Evolutionary conservation across 495 filamentous ascomycete genomes (phyloP).

Genomic region (Neurospora sp.): DNA sequence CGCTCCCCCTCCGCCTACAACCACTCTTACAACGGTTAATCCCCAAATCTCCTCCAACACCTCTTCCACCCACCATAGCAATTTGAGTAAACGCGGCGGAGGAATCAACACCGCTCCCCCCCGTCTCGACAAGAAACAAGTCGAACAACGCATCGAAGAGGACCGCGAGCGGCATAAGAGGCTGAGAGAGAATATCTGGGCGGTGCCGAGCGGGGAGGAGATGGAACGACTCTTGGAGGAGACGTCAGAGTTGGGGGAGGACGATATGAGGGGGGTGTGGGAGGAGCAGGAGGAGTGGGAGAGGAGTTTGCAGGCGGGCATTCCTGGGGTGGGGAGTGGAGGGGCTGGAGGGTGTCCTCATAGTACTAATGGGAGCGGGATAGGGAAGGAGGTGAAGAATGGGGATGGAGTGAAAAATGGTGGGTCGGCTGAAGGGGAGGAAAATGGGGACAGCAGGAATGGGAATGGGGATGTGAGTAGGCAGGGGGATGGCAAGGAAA

Average conservation of each 20-base stretch:
- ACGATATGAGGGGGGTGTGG: slow-evolving; percentile 60
- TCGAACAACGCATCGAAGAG: slow-evolving; percentile 94
- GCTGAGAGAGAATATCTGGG: slow-evolving; percentile 82
- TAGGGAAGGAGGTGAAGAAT: not conserved
- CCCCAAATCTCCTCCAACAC: too few species aligned
- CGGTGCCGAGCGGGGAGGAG: slow-evolving; percentile 56
- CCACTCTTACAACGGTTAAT: too few species aligned
- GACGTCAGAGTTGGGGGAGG: slow-evolving; percentile 69
- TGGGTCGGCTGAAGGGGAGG: not conserved
- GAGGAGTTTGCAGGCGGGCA: slow-evolving; percentile 1
- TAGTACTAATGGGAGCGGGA: too few species aligned
- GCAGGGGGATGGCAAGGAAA: not conserved
- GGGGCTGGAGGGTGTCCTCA: slow-evolving; percentile 2
- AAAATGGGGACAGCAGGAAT: not conserved
- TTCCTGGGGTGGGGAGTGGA: slow-evolving; percentile 3
- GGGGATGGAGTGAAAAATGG: too few species aligned
- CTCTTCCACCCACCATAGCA: not conserved
- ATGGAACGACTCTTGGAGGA: slow-evolving; percentile 61
- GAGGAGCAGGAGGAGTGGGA: slow-evolving; percentile 62
- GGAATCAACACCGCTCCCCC: slow-evolving; percentile 18
- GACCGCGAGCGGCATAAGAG: slow-evolving; percentile 93
- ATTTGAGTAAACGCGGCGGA: not conserved
- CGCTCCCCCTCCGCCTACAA: slow-evolving; percentile 10
- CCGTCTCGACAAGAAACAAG: slow-evolving; percentile 67
- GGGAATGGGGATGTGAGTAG: not conserved